These are phyloP conservation scores for Papiliotrema nemorosa DNA, from an alignment of 1,284 basidiomycete genomes.

Conservation along the genomic window DNA sequence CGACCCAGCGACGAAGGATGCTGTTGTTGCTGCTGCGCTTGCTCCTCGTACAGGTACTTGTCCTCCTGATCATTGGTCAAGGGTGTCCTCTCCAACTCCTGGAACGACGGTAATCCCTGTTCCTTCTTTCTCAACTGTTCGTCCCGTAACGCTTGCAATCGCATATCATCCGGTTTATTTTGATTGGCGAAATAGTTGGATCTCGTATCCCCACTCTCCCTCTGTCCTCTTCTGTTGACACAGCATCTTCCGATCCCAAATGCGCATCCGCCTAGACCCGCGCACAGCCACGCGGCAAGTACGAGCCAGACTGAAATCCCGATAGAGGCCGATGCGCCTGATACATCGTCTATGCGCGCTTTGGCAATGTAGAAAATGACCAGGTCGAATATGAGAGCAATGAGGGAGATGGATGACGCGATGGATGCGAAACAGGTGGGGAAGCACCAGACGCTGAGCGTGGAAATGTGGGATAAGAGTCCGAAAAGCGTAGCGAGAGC, in stretches of 20 bases:
- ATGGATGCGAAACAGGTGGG: conserved; percentile 74
- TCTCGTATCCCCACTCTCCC: conserved; percentile 23
- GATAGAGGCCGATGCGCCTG: conserved; percentile 65
- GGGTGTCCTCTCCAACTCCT: conserved; percentile 32
- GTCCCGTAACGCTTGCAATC: conserved; percentile 37
- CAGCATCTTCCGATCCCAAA: conserved; percentile 77
- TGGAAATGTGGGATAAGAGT: conserved; percentile 75
- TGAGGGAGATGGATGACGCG: conserved; percentile 65
- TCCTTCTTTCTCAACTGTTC: conserved; percentile 40
- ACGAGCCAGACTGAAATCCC: conserved; percentile 82
- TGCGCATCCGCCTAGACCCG: conserved; percentile 82
- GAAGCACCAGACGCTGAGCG: conserved; percentile 78
- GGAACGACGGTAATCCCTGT: conserved; percentile 39
- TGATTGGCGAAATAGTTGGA: conserved; percentile 4
- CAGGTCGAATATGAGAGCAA: conserved; percentile 82
- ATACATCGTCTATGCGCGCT: conserved; percentile 65
- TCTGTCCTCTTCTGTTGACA: conserved; percentile 47
- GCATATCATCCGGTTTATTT: conserved; percentile 27
- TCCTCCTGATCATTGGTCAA: conserved; percentile 28
- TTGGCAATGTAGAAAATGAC: conserved; percentile 80
- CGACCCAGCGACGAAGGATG: conserved; percentile 8
- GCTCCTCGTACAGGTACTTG: conserved; percentile 39
- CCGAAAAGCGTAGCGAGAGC: conserved; percentile 71
- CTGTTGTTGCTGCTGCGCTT: conserved; percentile 5
- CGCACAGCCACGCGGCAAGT: conserved; percentile 72